These are phyloP conservation scores for Solanum lycopersicoides DNA, from an alignment of 257 asterid genomes.

Conservation along the genomic window DNA sequence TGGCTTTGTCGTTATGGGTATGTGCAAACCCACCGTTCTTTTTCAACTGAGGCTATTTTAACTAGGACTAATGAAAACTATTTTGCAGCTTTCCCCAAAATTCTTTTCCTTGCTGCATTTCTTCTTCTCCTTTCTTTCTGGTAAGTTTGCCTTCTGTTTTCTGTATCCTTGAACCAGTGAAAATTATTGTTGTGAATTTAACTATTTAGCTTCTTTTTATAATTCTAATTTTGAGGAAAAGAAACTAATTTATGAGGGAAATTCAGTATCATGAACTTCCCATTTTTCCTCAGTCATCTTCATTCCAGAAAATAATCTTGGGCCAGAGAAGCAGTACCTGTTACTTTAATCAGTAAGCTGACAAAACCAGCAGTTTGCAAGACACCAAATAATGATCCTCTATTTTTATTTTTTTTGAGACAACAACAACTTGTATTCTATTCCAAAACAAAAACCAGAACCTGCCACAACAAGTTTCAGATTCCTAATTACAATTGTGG, in stretches of 20 bases:
- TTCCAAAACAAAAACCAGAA: too few species aligned
- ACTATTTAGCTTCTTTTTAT: neutral
- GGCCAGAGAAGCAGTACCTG: neutral
- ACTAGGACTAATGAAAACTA: neutral
- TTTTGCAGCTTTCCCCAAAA: slow-evolving; percentile 81
- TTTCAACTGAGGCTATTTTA: neutral
- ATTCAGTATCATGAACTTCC: neutral
- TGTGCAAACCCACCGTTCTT: slow-evolving; percentile 5
- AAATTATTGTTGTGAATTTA: neutral
- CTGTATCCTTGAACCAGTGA: neutral
- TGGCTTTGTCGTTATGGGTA: slow-evolving; percentile 92
- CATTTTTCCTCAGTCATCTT: neutral
- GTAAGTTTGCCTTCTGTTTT: slow-evolving; percentile 30
- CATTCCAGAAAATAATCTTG: neutral
- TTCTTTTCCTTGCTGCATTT: slow-evolving; percentile 74
- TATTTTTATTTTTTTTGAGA: too few species aligned
- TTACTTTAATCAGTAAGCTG: neutral
- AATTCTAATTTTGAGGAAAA: neutral
- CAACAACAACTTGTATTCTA: too few species aligned
- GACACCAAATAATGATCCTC: neutral
- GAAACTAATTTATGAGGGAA: neutral
- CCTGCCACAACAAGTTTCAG: too few species aligned
- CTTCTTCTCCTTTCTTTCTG: slow-evolving; percentile 86
- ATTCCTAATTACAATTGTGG: too few species aligned
- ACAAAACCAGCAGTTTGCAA: neutral